phyloP scores from a whole-genome alignment of 352 stramenopile genomes.

The Detonula confervacea region DNA sequence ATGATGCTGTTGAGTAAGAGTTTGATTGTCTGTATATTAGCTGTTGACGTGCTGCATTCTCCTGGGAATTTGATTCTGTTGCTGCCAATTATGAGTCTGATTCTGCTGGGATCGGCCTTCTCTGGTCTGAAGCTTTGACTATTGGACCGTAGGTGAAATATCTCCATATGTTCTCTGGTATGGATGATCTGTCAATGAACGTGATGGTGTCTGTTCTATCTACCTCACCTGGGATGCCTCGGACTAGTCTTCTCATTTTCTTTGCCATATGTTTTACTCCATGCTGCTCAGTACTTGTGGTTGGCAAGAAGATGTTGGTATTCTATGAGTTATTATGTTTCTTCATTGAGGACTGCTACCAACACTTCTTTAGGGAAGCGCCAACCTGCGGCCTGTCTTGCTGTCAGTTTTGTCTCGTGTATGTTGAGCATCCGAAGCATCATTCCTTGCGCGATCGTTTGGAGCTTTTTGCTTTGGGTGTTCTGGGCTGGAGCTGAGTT shows the following conservation, averaged over 20 bases:
- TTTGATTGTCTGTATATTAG: too few relatives aligned
- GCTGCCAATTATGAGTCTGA: conserved; percentile 11
- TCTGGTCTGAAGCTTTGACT: conserved; percentile 4
- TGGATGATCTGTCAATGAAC: conserved; percentile 19
- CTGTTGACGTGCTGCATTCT: too few relatives aligned
- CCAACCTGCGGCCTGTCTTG: background rate
- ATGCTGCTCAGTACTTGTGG: background rate
- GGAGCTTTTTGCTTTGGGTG: background rate
- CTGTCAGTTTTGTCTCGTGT: background rate
- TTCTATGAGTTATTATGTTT: background rate
- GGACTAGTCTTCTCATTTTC: conserved; percentile 6
- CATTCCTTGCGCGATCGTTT: background rate
- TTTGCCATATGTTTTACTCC: background rate
- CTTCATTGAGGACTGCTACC: background rate
- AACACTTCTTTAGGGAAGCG: background rate
- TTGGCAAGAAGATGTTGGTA: conserved; percentile 9
- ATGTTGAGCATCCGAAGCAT: background rate
- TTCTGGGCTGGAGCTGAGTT: background rate
- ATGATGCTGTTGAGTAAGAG: too few relatives aligned
- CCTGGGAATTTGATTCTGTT: background rate
- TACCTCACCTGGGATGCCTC: background rate
- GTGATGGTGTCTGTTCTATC: conserved; percentile 34
- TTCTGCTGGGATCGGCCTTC: background rate
- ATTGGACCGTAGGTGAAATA: conserved; percentile 15
- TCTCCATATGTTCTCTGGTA: conserved; percentile 13